Conservation (phyloP, 441 rosid genomes). For the Erysimum cheiri region DNA sequence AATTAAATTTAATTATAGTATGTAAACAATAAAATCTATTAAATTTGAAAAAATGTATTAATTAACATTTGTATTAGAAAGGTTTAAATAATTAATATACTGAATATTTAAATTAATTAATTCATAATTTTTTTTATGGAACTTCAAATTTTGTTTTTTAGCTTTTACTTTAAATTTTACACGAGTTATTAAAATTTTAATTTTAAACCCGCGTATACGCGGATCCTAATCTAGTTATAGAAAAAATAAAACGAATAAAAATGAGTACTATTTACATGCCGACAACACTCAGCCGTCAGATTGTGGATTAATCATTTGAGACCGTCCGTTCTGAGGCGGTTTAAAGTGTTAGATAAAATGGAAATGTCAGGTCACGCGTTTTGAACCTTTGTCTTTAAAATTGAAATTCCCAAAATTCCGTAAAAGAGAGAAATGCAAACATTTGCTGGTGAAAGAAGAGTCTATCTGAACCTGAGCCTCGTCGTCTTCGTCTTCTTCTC, state of each 20-base stretch:
- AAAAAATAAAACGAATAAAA: not conserved
- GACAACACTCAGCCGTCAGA: slow-evolving; percentile 7
- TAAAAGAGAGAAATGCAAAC: slow-evolving; percentile 19
- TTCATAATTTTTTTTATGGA: no score
- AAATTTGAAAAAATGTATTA: no score
- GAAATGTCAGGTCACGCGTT: slow-evolving; percentile 2
- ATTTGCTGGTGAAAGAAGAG: slow-evolving; percentile 1
- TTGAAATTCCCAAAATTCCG: not conserved
- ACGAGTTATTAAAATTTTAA: no score
- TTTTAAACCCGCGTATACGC: no score
- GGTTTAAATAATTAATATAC: no score
- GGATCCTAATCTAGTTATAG: no score
- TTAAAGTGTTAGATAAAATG: not conserved
- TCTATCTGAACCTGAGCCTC: not conserved
- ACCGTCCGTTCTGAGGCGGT: slow-evolving; percentile 28
- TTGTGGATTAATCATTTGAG: not conserved
- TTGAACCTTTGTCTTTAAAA: not conserved
- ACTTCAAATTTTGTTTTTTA: no score
- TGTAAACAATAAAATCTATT: no score
- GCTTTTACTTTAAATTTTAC: no score
- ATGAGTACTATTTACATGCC: not conserved
- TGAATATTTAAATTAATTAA: no score
- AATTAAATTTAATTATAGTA: no score
- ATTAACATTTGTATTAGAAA: no score
- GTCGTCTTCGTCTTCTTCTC: slow-evolving; percentile 14